Evolutionary conservation across 2,329 filamentous ascomycete species (phyloP).

Genomic region (Rhynchosporium graminicola): DNA sequence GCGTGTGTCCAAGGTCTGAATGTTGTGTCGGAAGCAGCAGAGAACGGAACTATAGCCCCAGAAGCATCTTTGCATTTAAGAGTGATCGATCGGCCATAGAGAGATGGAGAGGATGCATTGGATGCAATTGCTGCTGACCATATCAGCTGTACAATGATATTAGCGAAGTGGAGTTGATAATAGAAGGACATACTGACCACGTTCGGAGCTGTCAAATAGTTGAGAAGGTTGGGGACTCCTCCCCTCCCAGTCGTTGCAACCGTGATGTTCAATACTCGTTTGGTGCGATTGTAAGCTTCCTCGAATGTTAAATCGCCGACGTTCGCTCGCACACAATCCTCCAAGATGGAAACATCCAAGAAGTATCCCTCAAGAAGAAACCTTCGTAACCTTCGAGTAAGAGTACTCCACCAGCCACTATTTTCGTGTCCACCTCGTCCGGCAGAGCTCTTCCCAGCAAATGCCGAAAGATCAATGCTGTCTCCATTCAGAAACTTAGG

Average conservation of each 20-base stretch:
- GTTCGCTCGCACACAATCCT: conserved; percentile 81
- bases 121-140: conserved; percentile 62
- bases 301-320: conserved; percentile 90
- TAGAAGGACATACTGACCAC: conserved; percentile 62
- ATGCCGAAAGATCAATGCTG: conserved; percentile 80
- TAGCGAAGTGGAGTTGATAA: not conserved
- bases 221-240: conserved; percentile 81
- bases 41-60: conserved; percentile 61
- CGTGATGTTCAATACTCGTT: conserved; percentile 88
- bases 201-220: conserved; percentile 90
- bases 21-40: conserved; percentile 49
- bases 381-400: conserved; percentile 65
- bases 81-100: conserved; percentile 52
- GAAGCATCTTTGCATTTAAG: conserved; percentile 64
- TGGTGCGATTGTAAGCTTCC: conserved; percentile 84
- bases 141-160: conserved; percentile 48
- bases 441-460: conserved; percentile 49
- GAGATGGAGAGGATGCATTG: conserved; percentile 50
- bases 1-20: conserved; percentile 58
- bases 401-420: conserved; percentile 52
- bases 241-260: conserved; percentile 74
- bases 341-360: conserved; percentile 77
- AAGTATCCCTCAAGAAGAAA: conserved; percentile 80
- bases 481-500: conserved; percentile 74
- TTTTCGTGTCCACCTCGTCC: conserved; percentile 38